Evolutionary conservation across 345 rosid genomes (phyloP).

Genomic region (Eucalyptus camaldulensis): DNA sequence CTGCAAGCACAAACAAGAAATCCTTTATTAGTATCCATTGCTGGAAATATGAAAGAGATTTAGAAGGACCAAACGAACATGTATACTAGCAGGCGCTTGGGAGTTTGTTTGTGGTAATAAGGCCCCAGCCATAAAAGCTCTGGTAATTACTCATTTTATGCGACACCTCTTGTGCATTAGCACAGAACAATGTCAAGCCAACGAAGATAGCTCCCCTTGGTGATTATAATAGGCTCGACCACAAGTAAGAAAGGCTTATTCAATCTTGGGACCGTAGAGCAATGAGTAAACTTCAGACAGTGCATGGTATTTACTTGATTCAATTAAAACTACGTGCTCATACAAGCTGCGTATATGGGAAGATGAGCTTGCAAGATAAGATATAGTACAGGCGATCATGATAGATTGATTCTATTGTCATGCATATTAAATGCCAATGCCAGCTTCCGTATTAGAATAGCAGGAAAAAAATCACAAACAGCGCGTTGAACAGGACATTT

Average conservation of each 20-base stretch:
- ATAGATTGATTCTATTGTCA: neutral
- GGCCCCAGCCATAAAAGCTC: neutral
- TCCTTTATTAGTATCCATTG: neutral
- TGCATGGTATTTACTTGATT: neutral
- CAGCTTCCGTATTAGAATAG: neutral
- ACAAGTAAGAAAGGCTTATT: neutral
- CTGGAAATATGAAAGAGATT: neutral
- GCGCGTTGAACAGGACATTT: neutral
- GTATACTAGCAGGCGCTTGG: neutral
- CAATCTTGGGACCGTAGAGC: neutral
- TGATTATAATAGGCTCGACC: neutral
- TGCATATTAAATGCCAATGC: neutral
- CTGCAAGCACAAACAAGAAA: conserved; percentile 12
- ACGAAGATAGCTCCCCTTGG: neutral
- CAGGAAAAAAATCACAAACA: neutral
- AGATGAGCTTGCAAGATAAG: neutral
- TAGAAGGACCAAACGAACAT: neutral
- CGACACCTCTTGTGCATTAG: neutral
- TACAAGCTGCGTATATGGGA: neutral
- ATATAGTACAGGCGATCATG: neutral
- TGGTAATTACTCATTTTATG: neutral
- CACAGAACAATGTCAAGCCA: neutral
- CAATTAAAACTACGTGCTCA: neutral
- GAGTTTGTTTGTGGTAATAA: neutral
- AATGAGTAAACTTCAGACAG: neutral